Evolutionary conservation across 352 stramenopile genomes (phyloP).

Genomic region (Thalassiosira ordinaria): DNA sequence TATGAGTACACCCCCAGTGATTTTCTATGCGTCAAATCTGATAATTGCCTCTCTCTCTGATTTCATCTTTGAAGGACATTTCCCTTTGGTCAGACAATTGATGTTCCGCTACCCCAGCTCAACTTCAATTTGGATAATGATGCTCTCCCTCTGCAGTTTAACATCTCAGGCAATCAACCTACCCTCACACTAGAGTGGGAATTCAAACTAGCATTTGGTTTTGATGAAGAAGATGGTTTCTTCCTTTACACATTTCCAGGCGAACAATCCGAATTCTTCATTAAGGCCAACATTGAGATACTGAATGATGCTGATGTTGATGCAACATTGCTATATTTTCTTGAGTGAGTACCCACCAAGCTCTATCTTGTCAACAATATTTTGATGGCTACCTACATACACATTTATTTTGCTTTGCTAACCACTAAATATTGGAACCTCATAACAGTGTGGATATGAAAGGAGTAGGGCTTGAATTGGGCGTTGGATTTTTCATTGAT

Average conservation of each 20-base stretch:
- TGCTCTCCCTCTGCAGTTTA: slow-evolving; percentile 39
- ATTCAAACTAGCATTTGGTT: background rate
- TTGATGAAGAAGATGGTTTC: no score
- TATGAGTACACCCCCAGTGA: no score
- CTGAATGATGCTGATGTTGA: background rate
- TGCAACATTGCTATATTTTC: slow-evolving; percentile 27
- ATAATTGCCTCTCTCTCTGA: no score
- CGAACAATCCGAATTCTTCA: slow-evolving; percentile 1
- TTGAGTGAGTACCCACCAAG: no score
- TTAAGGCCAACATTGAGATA: slow-evolving; percentile 6
- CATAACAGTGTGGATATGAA: background rate
- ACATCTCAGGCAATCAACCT: background rate
- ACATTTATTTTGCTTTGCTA: no score
- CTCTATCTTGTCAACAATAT: no score
- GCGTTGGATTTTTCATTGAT: slow-evolving; percentile 28
- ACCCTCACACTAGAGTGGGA: background rate
- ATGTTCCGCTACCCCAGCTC: slow-evolving; percentile 31
- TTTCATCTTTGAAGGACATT: no score
- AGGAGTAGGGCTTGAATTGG: slow-evolving; percentile 4
- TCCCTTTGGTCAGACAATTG: slow-evolving; percentile 33
- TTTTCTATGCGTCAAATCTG: no score
- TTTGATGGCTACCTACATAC: no score
- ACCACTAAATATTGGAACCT: no score
- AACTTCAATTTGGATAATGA: slow-evolving; percentile 41
- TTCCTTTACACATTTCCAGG: slow-evolving; percentile 22